Evolutionary conservation across 2,329 filamentous ascomycete genomes (phyloP).

Genomic region (Pyrenochaeta sp.): DNA sequence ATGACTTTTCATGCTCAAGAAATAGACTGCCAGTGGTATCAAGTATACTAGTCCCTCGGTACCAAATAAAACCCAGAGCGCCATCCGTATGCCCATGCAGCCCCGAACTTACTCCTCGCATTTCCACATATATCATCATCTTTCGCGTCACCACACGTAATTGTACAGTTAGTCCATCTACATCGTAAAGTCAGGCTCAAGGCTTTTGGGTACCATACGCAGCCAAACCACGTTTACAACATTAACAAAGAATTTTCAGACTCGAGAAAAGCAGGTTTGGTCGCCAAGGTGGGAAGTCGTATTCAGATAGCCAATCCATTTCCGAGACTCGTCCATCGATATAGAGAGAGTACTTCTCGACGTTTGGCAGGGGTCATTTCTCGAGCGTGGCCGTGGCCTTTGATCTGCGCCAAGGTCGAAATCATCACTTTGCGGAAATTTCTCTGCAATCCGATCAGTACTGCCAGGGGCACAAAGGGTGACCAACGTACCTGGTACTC

Average conservation of each 20-base stretch:
- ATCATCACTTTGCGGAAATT: conserved; percentile 65
- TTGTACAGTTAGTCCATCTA: neutral
- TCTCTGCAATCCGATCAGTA: conserved; percentile 48
- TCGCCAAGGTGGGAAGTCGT: too few relatives aligned
- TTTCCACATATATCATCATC: neutral
- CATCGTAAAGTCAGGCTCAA: neutral
- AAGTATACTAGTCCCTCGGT: neutral
- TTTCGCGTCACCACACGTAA: neutral
- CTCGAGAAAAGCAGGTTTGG: neutral
- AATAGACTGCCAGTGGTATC: neutral
- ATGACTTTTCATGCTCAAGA: too few relatives aligned
- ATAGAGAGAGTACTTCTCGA: conserved; percentile 61
- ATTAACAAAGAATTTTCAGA: neutral
- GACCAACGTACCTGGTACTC: conserved; percentile 78
- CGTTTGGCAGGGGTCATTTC: conserved; percentile 52
- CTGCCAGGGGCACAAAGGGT: neutral
- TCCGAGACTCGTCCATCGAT: conserved; percentile 60
- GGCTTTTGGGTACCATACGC: neutral
- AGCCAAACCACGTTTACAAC: neutral
- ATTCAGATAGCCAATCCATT: conserved; percentile 50
- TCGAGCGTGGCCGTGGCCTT: conserved; percentile 45
- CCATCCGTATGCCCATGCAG: neutral
- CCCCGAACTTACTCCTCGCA: neutral
- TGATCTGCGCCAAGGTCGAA: conserved; percentile 50
- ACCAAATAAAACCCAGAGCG: neutral